These are phyloP conservation scores for Fusarium lyarnte DNA, from an alignment of 2,329 filamentous ascomycete species.

Conservation along the genomic window DNA sequence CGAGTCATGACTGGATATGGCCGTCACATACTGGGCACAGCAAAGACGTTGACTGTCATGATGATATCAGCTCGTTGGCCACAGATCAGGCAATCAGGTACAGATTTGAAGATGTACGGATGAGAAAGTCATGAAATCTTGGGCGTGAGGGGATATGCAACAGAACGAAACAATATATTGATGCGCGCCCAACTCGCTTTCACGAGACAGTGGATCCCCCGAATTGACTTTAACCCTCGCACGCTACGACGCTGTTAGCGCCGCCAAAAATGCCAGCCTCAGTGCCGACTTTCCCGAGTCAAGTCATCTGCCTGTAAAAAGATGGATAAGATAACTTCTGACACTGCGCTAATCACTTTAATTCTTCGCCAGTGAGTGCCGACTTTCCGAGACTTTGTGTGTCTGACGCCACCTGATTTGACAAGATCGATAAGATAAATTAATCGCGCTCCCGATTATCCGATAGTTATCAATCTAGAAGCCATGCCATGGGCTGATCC, in stretches of 20 bases:
- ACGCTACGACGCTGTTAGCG: neutral
- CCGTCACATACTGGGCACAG: neutral
- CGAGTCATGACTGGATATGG: neutral
- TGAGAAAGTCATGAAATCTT: neutral
- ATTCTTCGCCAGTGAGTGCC: neutral
- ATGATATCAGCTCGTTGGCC: neutral
- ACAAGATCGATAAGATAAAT: slow-evolving; percentile 3
- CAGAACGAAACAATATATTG: neutral
- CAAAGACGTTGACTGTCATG: slow-evolving; percentile 8
- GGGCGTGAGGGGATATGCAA: neutral
- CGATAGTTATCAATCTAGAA: neutral
- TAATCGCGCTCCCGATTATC: neutral
- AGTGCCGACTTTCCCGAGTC: neutral
- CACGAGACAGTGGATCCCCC: neutral
- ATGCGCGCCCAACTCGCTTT: neutral
- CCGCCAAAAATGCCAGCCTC: neutral
- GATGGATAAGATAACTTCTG: neutral
- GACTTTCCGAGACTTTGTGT: neutral
- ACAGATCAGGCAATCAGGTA: neutral
- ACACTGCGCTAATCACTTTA: neutral
- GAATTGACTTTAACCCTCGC: neutral
- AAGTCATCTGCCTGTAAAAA: neutral
- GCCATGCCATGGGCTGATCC: neutral
- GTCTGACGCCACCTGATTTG: neutral
- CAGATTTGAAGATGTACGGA: neutral